Evolutionary conservation across 2,329 filamentous ascomycete genomes (phyloP), one percentile per base, ranked within the genome.

Genomic region (Scedosporium aurantiacum): DNA sequence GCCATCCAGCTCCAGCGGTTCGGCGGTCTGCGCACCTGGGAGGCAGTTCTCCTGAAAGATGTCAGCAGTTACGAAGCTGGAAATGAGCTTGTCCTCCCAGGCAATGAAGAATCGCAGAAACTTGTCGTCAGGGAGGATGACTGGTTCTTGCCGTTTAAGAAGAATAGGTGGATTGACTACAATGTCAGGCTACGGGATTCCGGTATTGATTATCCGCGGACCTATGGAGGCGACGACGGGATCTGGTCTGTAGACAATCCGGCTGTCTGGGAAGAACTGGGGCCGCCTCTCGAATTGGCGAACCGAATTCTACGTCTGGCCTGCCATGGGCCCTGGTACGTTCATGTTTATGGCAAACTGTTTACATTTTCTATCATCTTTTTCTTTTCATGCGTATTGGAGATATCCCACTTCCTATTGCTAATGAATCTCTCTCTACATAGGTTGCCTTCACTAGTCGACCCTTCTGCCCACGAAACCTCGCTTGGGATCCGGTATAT

Each of bases 11-110:
- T 23, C 10, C 5, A 25, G 8, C 7, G 45, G 2, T n/a, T 61
- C 5, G 28, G 14, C 5, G 64, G 64, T 2, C 8, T 65, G 7
- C 55, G 61, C 4, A 63, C 63, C 4, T 65, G 61, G 57, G 65
- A 66, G 23, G 60, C 64, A 5, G 55, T 58, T 2, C 8, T 62
- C 1, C 45, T 66, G 1, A 58, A 62, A 0, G 50, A 59, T 7
- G 25, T 41, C 5, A 18, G 54, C 4, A 40, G n/a, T 1, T 63
- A 62, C 18, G 27, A 52, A 5, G 55, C 32, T 5, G 14, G 6
- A 3, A 41, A 55, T 1, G 57, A 57, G 52, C 28, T 60, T 10
- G 58, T 52, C 2, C 21, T 12, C 5, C 12, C 12, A 2, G 16
- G n/a, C 8, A n/a, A 55, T 3, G 14, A 3, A 8, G 14, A 2